phyloP scores from a whole-genome alignment of 208 protist genomes.

The Trichomonas tenax region DNA sequence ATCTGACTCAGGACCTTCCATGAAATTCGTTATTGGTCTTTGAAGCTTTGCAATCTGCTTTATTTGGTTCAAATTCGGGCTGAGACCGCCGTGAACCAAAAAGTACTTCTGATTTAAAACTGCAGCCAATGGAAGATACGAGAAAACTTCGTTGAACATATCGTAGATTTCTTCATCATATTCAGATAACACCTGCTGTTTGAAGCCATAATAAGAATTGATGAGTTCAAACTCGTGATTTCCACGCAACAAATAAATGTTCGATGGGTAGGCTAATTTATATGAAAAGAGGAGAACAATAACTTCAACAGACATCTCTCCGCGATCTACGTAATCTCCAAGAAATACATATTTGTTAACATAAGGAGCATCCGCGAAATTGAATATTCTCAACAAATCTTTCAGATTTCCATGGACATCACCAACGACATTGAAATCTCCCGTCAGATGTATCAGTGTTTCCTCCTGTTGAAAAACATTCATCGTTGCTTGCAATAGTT shows the following conservation, averaged over 20 bases:
- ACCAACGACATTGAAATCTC: not conserved
- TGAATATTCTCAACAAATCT: constrained; percentile 18
- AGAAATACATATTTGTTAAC: constrained; percentile 5
- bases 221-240: not conserved
- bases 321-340: constrained; percentile 24
- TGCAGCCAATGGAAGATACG: not conserved
- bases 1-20: not conserved
- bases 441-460: not conserved
- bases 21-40: not conserved
- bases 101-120: not conserved
- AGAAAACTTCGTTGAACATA: not conserved
- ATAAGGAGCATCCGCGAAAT: not conserved
- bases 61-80: not conserved
- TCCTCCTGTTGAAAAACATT: not conserved
- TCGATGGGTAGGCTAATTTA: not conserved
- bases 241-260: not conserved
- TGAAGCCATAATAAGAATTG: not conserved
- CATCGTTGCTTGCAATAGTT: not conserved
- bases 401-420: constrained; percentile 20
- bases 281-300: not conserved
- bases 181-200: not conserved
- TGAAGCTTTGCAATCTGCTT: not conserved
- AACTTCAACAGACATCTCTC: not conserved
- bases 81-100: not conserved
- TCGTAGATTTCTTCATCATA: not conserved